A percentile compares a stretch with the other conserved stretches of the same genome.
These are phyloP conservation scores for Hemisphaericaspora lyxosophila DNA, from an alignment of 1,139 yeast genomes.

Conservation along the genomic window DNA sequence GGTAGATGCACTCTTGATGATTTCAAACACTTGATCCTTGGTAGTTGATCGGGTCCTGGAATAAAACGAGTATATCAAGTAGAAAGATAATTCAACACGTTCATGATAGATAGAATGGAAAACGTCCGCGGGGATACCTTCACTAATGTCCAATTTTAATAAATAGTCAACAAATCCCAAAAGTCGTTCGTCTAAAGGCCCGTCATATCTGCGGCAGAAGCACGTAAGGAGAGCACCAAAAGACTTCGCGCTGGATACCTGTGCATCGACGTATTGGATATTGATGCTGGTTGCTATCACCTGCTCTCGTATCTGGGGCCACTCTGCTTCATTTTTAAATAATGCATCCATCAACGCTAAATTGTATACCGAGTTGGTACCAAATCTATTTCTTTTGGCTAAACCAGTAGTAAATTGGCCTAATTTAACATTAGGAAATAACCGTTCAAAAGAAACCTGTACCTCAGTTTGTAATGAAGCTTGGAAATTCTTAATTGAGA, in stretches of 20 bases:
- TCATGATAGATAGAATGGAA: slow-evolving; percentile 57
- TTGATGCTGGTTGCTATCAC: slow-evolving; percentile 63
- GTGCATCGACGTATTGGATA: slow-evolving; percentile 65
- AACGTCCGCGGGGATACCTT: slow-evolving; percentile 50
- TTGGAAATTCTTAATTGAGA: slow-evolving; percentile 32
- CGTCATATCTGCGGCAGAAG: slow-evolving; percentile 45
- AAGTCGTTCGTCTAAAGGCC: slow-evolving; percentile 34
- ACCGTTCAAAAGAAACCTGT: slow-evolving; percentile 38
- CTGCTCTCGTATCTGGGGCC: slow-evolving; percentile 53
- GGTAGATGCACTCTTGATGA: slow-evolving; percentile 41
- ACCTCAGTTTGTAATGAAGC: slow-evolving; percentile 39
- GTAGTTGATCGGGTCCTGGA: slow-evolving; percentile 23
- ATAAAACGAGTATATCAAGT: slow-evolving; percentile 52
- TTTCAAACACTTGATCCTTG: slow-evolving; percentile 32
- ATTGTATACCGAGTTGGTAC: slow-evolving; percentile 57
- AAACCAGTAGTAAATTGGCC: slow-evolving; percentile 56
- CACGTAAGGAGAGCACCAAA: slow-evolving; percentile 79
- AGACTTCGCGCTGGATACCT: slow-evolving; percentile 66
- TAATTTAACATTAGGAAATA: slow-evolving; percentile 50
- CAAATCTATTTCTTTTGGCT: slow-evolving; percentile 49
- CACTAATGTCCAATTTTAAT: slow-evolving; percentile 51
- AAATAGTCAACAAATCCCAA: slow-evolving; percentile 49
- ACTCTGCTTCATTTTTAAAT: slow-evolving; percentile 45
- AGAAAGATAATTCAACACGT: slow-evolving; percentile 70
- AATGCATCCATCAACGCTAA: slow-evolving; percentile 62